Percentiles rank a stretch among this genome's conserved stretches.
These are phyloP conservation scores for Hypoxylon sp. DNA, from an alignment of 2,329 filamentous ascomycete species.

Conservation along the genomic window DNA sequence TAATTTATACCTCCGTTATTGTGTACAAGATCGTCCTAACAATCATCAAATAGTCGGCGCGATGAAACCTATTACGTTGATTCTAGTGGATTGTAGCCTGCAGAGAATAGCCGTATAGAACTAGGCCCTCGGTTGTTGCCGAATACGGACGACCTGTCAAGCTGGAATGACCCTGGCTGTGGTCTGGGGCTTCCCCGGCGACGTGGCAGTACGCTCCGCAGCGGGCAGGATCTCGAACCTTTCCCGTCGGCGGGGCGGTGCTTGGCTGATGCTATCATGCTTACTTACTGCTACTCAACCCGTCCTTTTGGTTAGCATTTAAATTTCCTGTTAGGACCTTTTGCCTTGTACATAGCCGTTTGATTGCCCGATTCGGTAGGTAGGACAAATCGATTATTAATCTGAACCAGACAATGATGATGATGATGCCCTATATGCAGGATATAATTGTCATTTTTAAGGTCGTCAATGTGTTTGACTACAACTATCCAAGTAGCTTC, in stretches of 20 bases:
- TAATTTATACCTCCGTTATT: not conserved
- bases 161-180: constrained; percentile 2
- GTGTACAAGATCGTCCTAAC: not conserved
- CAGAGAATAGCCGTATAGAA: not conserved
- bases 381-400: not conserved
- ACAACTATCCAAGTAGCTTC: not conserved
- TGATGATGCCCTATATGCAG: not conserved
- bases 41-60: not conserved
- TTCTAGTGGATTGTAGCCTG: not conserved
- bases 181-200: constrained; percentile 9
- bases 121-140: constrained; percentile 2
- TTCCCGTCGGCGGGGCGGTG: not conserved
- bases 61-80: not conserved
- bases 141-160: constrained; percentile 3
- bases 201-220: constrained; percentile 23
- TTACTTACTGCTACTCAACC: not conserved
- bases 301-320: not conserved
- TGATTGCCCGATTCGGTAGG: not conserved
- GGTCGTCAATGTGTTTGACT: not conserved
- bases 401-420: not conserved
- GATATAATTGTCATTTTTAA: not conserved
- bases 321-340: not conserved
- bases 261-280: constrained; percentile 1
- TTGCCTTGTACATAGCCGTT: not conserved
- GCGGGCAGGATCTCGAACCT: constrained; percentile 11